Evolutionary conservation across 441 rosid species (phyloP).

Genomic region (Gossypium aridum): DNA sequence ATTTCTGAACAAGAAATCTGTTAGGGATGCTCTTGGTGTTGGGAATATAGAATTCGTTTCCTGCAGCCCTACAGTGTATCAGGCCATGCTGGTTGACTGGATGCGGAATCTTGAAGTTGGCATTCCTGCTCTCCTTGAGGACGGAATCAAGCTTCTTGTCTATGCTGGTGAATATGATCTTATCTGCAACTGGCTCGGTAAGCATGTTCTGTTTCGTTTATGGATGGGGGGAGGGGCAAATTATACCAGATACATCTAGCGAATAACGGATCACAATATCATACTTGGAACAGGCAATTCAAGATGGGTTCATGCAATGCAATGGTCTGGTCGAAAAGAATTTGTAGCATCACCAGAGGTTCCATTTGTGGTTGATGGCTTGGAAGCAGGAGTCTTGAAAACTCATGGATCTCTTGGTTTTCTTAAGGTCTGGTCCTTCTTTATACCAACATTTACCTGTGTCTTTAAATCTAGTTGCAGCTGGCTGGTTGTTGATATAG

Average conservation of each 20-base stretch:
- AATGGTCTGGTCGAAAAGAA: conserved; percentile 75
- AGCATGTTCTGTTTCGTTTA: conserved; percentile 8
- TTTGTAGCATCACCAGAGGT: conserved; percentile 57
- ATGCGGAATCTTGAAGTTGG: conserved; percentile 90
- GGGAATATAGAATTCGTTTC: conserved; percentile 73
- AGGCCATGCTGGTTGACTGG: conserved; percentile 85
- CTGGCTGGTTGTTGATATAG: conserved; percentile 4
- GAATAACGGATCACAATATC: neutral
- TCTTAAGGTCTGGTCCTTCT: conserved; percentile 58
- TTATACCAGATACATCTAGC: neutral
- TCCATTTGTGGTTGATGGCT: conserved; percentile 61
- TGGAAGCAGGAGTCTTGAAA: conserved; percentile 69
- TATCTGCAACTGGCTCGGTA: conserved; percentile 98
- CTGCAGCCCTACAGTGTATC: conserved; percentile 66
- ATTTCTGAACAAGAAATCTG: conserved; percentile 57
- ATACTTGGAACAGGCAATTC: conserved; percentile 64
- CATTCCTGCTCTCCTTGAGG: conserved; percentile 84
- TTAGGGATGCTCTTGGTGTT: conserved; percentile 70
- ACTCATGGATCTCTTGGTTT: conserved; percentile 65
- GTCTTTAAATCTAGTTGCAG: neutral
- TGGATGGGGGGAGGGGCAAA: neutral
- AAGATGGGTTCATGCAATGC: conserved; percentile 98
- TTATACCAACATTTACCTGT: neutral
- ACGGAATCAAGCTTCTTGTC: conserved; percentile 77
- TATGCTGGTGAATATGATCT: conserved; percentile 98